phyloP scores from a whole-genome alignment of 331 rosid genomes.

The Stylosanthes scabra region DNA sequence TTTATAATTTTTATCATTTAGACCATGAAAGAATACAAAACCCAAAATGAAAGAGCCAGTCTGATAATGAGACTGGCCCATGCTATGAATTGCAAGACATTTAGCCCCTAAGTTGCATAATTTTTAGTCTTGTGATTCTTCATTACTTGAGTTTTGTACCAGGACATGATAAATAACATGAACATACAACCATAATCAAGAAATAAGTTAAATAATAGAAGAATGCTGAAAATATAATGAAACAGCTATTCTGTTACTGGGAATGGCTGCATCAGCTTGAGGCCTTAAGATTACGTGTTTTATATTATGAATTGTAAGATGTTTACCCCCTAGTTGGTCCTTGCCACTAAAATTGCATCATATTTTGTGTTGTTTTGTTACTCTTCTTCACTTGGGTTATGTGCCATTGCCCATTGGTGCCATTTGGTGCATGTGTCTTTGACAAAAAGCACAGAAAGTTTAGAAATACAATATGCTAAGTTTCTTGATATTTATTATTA shows the following conservation, averaged over 20 bases:
- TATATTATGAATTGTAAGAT: background rate
- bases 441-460: conserved; percentile 12
- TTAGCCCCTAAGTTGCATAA: background rate
- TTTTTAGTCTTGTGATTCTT: background rate
- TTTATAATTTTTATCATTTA: conserved; percentile 17
- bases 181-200: too few species aligned
- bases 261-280: conserved; percentile 20
- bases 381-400: conserved; percentile 19
- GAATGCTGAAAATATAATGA: conserved; percentile 4
- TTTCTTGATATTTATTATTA: conserved; percentile 26
- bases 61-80: conserved; percentile 17
- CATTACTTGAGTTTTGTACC: background rate
- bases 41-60: background rate
- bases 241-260: background rate
- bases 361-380: background rate
- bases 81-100: background rate
- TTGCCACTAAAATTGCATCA: background rate
- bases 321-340: background rate
- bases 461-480: background rate
- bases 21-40: conserved; percentile 28
- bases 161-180: too few species aligned
- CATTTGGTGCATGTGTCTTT: conserved; percentile 8
- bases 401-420: conserved; percentile 12
- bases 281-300: conserved; percentile 10
- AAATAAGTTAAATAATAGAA: conserved; percentile 11